Evolutionary conservation across 345 rosid species (phyloP).

Genomic region (Raphanus sativus): DNA sequence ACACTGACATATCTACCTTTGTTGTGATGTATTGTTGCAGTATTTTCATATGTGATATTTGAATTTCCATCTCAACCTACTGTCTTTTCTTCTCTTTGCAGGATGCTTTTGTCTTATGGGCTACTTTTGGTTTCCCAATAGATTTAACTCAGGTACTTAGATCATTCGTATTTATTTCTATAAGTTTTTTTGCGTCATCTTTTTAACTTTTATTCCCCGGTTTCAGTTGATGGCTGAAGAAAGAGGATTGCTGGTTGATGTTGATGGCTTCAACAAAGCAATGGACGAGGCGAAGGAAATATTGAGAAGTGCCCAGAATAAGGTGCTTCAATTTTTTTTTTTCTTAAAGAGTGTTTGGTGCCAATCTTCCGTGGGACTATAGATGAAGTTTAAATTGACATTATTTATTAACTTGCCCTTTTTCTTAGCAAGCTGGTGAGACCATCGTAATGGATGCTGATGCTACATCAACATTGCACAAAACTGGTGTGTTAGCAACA

Average conservation of each 20-base stretch:
- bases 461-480: conserved; percentile 80
- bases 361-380: neutral
- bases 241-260: conserved; percentile 80
- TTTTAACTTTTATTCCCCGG: conserved; percentile 1
- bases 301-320: conserved; percentile 85
- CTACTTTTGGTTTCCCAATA: conserved; percentile 92
- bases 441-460: conserved; percentile 89
- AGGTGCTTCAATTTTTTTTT: conserved; percentile 45
- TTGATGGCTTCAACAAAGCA: conserved; percentile 72
- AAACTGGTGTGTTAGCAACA: conserved; percentile 63
- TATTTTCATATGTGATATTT: neutral
- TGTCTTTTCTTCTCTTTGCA: conserved; percentile 39
- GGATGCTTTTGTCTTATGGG: conserved; percentile 98
- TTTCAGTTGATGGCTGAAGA: conserved; percentile 92
- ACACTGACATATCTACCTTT: conserved; percentile 40
- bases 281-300: conserved; percentile 94
- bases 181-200: conserved; percentile 2
- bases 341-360: neutral
- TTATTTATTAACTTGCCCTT: neutral
- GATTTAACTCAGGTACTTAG: conserved; percentile 89
- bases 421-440: conserved; percentile 82
- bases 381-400: neutral
- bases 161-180: neutral
- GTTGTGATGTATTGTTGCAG: neutral
- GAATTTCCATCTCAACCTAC: neutral